Percentiles rank a stretch among this genome's conserved stretches.
These are phyloP conservation scores for Aspergillus fijiensis DNA, from an alignment of 2,329 filamentous ascomycete species.

Conservation along the genomic window DNA sequence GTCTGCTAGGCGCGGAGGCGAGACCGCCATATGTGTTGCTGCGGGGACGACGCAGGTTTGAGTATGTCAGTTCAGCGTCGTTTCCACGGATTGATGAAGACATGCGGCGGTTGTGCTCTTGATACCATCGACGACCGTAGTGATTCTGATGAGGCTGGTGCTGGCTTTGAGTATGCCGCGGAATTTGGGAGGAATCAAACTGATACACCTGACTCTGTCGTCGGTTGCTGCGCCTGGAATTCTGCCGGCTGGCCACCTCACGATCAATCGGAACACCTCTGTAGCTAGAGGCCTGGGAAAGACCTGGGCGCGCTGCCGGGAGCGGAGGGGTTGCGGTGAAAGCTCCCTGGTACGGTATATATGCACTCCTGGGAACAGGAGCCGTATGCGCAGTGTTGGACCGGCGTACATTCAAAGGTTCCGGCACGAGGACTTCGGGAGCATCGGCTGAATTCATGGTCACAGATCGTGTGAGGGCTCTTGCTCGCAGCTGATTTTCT, in stretches of 20 bases:
- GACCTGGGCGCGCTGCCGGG: constrained; percentile 3
- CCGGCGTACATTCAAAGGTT: constrained; percentile 26
- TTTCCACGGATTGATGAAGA: constrained; percentile 28
- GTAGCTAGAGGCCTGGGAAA: constrained; percentile 11
- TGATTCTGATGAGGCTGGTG: constrained; percentile 23
- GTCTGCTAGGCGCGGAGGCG: constrained; percentile 12
- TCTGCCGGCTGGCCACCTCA: constrained; percentile 14
- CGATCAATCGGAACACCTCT: constrained; percentile 10
- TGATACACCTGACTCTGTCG: constrained; percentile 24
- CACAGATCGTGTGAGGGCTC: constrained; percentile 24
- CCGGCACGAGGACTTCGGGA: constrained; percentile 33
- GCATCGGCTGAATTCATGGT: constrained; percentile 38
- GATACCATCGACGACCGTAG: constrained; percentile 25
- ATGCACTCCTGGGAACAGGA: constrained; percentile 18
- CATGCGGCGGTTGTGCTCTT: constrained; percentile 21
- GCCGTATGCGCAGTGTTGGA: constrained; percentile 24
- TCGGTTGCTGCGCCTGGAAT: constrained; percentile 11
- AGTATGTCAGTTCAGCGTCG: constrained; percentile 37
- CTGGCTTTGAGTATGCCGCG: constrained; percentile 31
- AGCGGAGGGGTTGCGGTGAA: constrained; percentile 21
- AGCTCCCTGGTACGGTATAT: constrained; percentile 29
- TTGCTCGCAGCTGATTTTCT: neutral
- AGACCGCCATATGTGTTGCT: constrained; percentile 33
- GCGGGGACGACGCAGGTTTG: constrained; percentile 35
- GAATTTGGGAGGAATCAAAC: constrained; percentile 26